Evolutionary conservation across 2,329 filamentous ascomycete genomes (phyloP), one percentile per base, ranked within the genome.

Genomic region (Penicillium rolfsii): DNA sequence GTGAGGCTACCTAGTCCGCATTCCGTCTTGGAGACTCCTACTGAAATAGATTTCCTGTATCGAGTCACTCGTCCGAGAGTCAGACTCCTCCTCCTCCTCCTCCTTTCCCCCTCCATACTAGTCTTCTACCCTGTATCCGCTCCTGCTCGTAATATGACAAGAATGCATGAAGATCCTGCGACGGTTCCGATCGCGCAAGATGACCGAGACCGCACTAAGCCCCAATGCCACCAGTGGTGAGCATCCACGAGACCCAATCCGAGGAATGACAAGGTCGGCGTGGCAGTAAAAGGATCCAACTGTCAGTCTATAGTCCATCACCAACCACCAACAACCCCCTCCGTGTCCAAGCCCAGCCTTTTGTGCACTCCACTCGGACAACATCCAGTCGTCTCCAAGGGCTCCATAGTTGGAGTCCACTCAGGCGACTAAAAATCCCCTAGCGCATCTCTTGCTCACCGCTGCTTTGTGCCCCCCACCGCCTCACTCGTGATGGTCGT

Each of bases 401-500:
- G 8, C 30, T 33, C 30, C 30, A 33, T 33, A 36, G 35, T 36
- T 4, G 35, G 4, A 28, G 52, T 41, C 70, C 35, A 40, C 50
- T 41, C 8, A 40, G 28, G 36, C 36, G 19, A 53, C 49, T 52
- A 65, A 67, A 68, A 41, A 54, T 66, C 66, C 70, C 70, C 74
- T 76, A 75, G 74, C 76, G 74, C 73, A 74, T 71, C 73, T 73
- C 69, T 65, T 69, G 67, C 74, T 78, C 77, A 79, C 77, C 77
- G 77, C 77, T 77, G 74, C 73, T 78, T 77, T 73, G 70, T 70
- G 74, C 71, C 73, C 66, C 67, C 73, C 79, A 78, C 79, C 78
- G 75, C 72, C 71, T 75, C 68, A 66, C 64, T 62, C 55, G 59
- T 40, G 65, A 69, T 70, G 66, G 65, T 66, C 61, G 65, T 69